Conservation (phyloP, 306 rosid genomes). For the Cicer cuneatum region DNA sequence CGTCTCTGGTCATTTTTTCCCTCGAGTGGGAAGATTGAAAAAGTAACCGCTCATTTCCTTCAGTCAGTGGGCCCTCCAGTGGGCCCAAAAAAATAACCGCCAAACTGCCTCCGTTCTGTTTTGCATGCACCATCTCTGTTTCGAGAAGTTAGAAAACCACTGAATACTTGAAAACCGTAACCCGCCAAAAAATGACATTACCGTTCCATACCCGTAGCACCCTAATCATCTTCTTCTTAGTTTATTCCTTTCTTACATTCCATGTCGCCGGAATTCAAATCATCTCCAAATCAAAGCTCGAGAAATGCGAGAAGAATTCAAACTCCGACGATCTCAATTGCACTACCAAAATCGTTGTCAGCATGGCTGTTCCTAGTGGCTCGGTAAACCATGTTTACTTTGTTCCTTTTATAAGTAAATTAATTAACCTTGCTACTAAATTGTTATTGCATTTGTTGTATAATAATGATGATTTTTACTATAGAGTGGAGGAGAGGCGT, state of each 20-base stretch:
- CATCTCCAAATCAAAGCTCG: constrained; percentile 89
- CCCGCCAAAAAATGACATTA: constrained; percentile 38
- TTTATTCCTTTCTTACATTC: constrained; percentile 41
- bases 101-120: constrained; percentile 29
- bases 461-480: not conserved
- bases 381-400: constrained; percentile 50
- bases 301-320: constrained; percentile 82
- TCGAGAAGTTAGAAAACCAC: not conserved
- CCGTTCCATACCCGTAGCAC: not conserved
- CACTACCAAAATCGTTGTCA: constrained; percentile 77
- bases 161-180: not conserved
- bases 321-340: constrained; percentile 72
- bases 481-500: constrained; percentile 90
- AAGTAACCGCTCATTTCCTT: no score
- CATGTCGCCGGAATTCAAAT: constrained; percentile 63
- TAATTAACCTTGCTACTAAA: not conserved
- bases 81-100: constrained; percentile 30
- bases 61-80: not conserved
- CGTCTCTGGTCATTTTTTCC: no score
- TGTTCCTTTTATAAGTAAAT: not conserved
- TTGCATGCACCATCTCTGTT: not conserved
- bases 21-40: no score
- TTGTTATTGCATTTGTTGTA: not conserved
- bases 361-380: constrained; percentile 91
- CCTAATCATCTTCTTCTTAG: constrained; percentile 35